Percentiles rank a stretch among this genome's conserved stretches.
Evolutionary conservation across 2,329 filamentous ascomycete genomes (phyloP).

Genomic region (Colletotrichum graminicola): DNA sequence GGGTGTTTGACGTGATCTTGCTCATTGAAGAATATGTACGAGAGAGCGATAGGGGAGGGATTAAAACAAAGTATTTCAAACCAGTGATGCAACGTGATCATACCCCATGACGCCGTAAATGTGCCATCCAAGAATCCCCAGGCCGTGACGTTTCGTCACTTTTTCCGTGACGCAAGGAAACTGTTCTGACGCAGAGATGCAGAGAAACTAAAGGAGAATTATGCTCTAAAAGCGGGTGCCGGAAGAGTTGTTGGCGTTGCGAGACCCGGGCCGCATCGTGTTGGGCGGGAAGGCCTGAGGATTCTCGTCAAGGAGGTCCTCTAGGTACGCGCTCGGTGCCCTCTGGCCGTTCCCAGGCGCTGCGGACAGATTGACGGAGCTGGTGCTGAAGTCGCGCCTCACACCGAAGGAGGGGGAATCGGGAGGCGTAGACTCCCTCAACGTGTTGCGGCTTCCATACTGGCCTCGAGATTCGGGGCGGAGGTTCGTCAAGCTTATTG

Average conservation of each 20-base stretch:
- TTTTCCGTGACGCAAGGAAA: conserved; percentile 30
- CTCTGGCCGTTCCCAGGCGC: conserved; percentile 71
- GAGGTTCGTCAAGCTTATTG: conserved; percentile 72
- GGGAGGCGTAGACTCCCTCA: conserved; percentile 67
- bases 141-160: conserved; percentile 30
- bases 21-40: conserved; percentile 37
- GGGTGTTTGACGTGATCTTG: not conserved
- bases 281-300: conserved; percentile 63
- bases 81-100: conserved; percentile 25
- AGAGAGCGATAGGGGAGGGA: conserved; percentile 39
- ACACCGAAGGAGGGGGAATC: conserved; percentile 70
- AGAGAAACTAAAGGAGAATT: not conserved
- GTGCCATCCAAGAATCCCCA: conserved; percentile 27
- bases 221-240: conserved; percentile 20
- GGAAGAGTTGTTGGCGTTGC: conserved; percentile 32
- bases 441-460: conserved; percentile 56
- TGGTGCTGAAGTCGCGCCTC: conserved; percentile 69
- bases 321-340: conserved; percentile 89
- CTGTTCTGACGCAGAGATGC: conserved; percentile 1
- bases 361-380: conserved; percentile 74
- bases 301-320: conserved; percentile 88
- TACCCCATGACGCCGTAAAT: conserved; percentile 38
- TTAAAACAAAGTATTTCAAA: conserved; percentile 34
- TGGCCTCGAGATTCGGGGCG: conserved; percentile 68
- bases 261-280: conserved; percentile 50